Conservation (phyloP, 2,329 filamentous ascomycete genomes). For the Penicillium sp. region DNA sequence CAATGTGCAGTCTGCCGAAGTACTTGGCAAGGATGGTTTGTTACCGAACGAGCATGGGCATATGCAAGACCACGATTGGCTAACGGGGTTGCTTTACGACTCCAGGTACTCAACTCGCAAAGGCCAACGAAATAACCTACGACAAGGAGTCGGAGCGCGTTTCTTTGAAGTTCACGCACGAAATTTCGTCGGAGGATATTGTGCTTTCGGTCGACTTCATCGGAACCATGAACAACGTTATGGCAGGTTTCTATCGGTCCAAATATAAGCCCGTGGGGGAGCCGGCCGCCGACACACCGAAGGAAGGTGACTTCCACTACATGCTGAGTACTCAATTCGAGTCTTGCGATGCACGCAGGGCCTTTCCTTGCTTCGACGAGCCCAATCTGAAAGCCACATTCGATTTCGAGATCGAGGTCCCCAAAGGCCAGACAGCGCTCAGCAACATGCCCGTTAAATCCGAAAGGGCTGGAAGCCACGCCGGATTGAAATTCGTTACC, state of each 20-base stretch:
- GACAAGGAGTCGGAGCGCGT: constrained; percentile 81
- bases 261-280: constrained; percentile 82
- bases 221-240: constrained; percentile 81
- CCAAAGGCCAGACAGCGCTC: constrained; percentile 80
- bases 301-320: constrained; percentile 61
- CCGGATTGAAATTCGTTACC: constrained; percentile 62
- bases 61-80: background rate
- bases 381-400: constrained; percentile 96
- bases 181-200: constrained; percentile 66
- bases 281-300: constrained; percentile 73
- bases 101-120: constrained; percentile 29
- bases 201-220: constrained; percentile 72
- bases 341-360: constrained; percentile 87
- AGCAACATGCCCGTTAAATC: constrained; percentile 94
- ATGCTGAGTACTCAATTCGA: constrained; percentile 98
- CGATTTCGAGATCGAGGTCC: constrained; percentile 88
- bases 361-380: constrained; percentile 98
- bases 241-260: constrained; percentile 91
- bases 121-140: constrained; percentile 70
- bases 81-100: background rate
- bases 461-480: constrained; percentile 65
- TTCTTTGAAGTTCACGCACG: constrained; percentile 71
- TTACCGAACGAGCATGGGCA: background rate
- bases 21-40: constrained; percentile 37
- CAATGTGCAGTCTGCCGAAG: constrained; percentile 63